These are phyloP conservation scores for Panicum hallii DNA, from an alignment of 202 grass and related monocot genomes.

Conservation along the genomic window DNA sequence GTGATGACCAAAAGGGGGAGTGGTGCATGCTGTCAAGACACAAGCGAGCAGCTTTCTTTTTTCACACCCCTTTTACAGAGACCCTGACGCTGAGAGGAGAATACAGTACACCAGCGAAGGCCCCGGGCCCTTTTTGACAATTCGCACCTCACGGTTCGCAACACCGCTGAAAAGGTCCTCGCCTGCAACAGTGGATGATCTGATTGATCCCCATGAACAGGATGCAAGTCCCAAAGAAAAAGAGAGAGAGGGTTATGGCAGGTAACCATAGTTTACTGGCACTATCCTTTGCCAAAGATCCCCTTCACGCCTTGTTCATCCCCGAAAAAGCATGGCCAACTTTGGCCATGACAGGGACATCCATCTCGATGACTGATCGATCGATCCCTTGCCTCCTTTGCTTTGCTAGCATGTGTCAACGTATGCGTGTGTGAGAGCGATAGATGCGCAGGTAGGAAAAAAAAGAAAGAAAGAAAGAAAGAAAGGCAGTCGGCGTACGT, in stretches of 20 bases:
- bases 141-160: not conserved
- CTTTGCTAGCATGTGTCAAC: not conserved
- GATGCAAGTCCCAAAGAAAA: conserved; percentile 23
- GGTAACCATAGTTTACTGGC: not conserved
- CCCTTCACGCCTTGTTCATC: conserved; percentile 29
- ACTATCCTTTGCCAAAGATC: conserved; percentile 39
- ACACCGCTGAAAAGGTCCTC: not conserved
- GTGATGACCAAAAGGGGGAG: conserved; percentile 40
- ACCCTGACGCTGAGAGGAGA: conserved; percentile 44
- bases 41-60: conserved; percentile 11
- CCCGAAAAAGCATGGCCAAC: conserved; percentile 48
- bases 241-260: not conserved
- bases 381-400: not conserved
- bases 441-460: not conserved
- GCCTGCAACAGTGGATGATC: conserved; percentile 33
- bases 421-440: not conserved
- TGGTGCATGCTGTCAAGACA: conserved; percentile 35
- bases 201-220: conserved; percentile 38
- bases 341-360: conserved; percentile 64
- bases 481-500: not conserved
- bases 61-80: conserved; percentile 25
- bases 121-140: conserved; percentile 35
- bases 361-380: conserved; percentile 42
- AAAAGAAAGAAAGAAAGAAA: no score
- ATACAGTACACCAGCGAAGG: conserved; percentile 20